Percentiles rank a stretch among this genome's conserved stretches.
phyloP scores from a whole-genome alignment of 1,139 yeast genomes.

The Debaryomyces sp. region DNA sequence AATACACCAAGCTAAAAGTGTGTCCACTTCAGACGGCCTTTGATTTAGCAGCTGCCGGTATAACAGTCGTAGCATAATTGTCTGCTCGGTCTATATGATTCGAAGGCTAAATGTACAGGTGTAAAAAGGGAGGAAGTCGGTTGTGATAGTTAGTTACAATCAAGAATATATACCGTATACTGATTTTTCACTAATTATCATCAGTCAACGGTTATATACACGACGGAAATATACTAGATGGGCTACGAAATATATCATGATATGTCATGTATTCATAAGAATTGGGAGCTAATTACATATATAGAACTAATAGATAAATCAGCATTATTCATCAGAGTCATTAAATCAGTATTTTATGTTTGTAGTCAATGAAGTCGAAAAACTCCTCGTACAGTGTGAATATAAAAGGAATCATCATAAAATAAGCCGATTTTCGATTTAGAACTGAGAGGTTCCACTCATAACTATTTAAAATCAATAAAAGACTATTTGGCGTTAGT shows the following conservation, averaged over 20 bases:
- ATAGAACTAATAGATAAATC: background rate
- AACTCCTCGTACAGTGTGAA: conserved; percentile 68
- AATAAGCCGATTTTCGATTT: conserved; percentile 12
- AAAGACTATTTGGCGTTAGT: conserved; percentile 6
- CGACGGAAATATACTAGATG: conserved; percentile 10
- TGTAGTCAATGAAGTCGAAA: conserved; percentile 52
- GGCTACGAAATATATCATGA: background rate
- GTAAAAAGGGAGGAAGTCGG: background rate
- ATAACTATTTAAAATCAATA: conserved; percentile 12
- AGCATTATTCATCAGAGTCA: conserved; percentile 58
- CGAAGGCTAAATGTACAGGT: background rate
- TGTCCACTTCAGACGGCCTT: conserved; percentile 5
- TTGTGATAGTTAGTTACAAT: conserved; percentile 11
- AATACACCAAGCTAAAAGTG: conserved; percentile 9
- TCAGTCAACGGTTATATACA: background rate
- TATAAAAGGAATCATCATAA: conserved; percentile 55
- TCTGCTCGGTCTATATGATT: background rate
- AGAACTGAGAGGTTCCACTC: conserved; percentile 8
- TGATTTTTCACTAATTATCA: conserved; percentile 1
- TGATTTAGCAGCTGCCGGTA: conserved; percentile 4
- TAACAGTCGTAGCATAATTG: conserved; percentile 10
- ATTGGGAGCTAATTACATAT: background rate
- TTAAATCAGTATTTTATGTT: conserved; percentile 69
- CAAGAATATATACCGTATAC: background rate
- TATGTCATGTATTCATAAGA: background rate